Evolutionary conservation across 176 grass and related monocot species (phyloP).

Genomic region (Cenchrus fungigraminus): DNA sequence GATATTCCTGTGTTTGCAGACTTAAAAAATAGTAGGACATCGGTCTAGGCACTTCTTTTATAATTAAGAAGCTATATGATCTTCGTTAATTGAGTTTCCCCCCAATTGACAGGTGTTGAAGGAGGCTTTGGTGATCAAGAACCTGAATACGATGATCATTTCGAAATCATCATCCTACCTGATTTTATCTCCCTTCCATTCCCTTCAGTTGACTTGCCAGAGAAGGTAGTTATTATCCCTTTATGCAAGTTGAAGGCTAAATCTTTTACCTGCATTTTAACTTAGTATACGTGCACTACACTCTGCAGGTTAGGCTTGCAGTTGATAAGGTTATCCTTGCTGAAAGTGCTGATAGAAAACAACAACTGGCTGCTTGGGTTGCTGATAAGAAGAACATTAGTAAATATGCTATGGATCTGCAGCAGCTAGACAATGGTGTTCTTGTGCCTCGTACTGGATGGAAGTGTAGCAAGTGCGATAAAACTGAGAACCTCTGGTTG

Average conservation of each 20-base stretch:
- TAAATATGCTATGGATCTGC: slow-evolving; percentile 75
- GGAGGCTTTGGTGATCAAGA: slow-evolving; percentile 94
- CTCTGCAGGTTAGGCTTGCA: slow-evolving; percentile 78
- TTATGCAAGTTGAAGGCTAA: neutral
- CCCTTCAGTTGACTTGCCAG: slow-evolving; percentile 94
- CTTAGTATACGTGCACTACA: slow-evolving; percentile 19
- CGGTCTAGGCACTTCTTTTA: neutral
- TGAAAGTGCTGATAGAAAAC: slow-evolving; percentile 81
- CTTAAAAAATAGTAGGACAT: neutral
- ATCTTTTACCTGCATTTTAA: slow-evolving; percentile 29
- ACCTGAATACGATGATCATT: slow-evolving; percentile 77
- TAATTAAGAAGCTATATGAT: neutral
- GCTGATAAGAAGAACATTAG: slow-evolving; percentile 86
- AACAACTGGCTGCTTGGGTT: slow-evolving; percentile 90
- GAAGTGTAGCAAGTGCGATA: slow-evolving; percentile 97
- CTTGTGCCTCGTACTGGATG: slow-evolving; percentile 85
- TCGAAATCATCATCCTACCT: slow-evolving; percentile 83
- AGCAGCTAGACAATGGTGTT: slow-evolving; percentile 89
- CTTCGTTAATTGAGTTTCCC: slow-evolving; percentile 6
- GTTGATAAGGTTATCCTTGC: slow-evolving; percentile 89
- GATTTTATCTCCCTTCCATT: slow-evolving; percentile 83
- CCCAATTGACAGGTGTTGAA: slow-evolving; percentile 72
- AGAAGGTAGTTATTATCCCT: slow-evolving; percentile 66
- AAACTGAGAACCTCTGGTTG: slow-evolving; percentile 97
- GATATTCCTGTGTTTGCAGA: slow-evolving; percentile 9